Evolutionary conservation across 2,329 filamentous ascomycete species (phyloP), one percentile per base, ranked within the genome.

Genomic region (Keithomyces neogunnii): DNA sequence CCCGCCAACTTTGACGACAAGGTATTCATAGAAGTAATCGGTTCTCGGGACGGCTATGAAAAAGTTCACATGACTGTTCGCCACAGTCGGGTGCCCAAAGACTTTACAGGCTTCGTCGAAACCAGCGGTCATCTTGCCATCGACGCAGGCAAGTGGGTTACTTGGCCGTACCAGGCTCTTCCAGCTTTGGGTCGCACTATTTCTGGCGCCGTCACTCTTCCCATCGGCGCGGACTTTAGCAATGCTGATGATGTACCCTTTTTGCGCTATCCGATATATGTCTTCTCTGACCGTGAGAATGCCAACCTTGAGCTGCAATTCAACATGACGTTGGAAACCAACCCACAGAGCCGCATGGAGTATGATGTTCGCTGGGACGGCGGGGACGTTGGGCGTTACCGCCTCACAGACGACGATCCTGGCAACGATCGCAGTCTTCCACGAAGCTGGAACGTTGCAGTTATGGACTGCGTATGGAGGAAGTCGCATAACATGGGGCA

Each of bases 291-390:
- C 1, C 55, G 53, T 3, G 49, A 55, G 2, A 51, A 57, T 9
- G 56, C 67, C 1, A 57, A 55, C 2, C 60, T 68, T 1, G 59
- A 63, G 19, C 55, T 70, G 10, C 67, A 69, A 42, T 66, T 72
- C 55, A 69, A 63, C 51, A 65, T 62, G 48, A 66, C 72, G 0
- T 67, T 80, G 4, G 80, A 81, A 57, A 71, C 74, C 5, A 71
- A 78, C 51, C 76, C 77, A 1, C 63, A 66, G 28, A 66, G 69
- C 1, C 72, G 69, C 2, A 73, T 82, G 60, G 68, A 67, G 4
- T 81, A 77, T 55, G 73, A 77, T 4, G 63, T 78, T 3, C 69
- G 72, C 5, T 61, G 81, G 13, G 72, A 78, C 45, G 66, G 71
- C 29, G 63, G 66, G 3, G 59, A 70, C 31, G 60, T 57, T 1